Evolutionary conservation across 2,329 filamentous ascomycete species (phyloP), one percentile per base, ranked within the genome.

Genomic region (Tolypocladium cylindrosporum): DNA sequence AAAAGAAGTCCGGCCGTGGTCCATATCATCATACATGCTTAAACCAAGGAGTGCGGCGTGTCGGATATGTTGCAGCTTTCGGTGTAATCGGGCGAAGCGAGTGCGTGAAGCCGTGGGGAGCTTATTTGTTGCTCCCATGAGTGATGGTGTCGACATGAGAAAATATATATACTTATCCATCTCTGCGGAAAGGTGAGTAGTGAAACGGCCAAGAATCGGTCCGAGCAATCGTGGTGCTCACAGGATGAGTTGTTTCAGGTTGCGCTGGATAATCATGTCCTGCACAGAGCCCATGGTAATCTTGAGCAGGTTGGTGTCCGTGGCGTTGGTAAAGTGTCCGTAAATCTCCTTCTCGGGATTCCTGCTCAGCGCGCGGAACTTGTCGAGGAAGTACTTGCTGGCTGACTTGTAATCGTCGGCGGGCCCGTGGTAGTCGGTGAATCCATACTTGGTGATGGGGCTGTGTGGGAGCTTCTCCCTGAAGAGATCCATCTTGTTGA

Each of bases 291-390:
- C 81, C 90, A 93, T 93, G 43, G 90, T 93, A 62, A 91, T 90
- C 75, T 91, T 92, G 64, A 93, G 79, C 61, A 93, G 75, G 68
- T 90, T 34, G 40, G 54, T 41, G 14, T 40, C 94, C 54, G 94
- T 99, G 61, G 94, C 94, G 74, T 94, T 97, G 56, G 94, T 99
- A 77, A 99, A 99, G 77, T 97, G 94, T 59, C 94, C 97, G 82
- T 99, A 99, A 74, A 99, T 97, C 75, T 99, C 94, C 82, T 99
- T 99, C 57, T 91, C 96, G 80, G 97, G 94, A 73, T 97, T 93
- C 77, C 97, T 94, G 79, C 97, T 99, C 72, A 99, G 80, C 72
- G 90, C 94, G 68, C 97, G 93, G 76, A 99, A 99, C 72, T 94
- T 86, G 83, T 97, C 97, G 62, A 99, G 84, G 69, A 99, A 97